phyloP scores from a whole-genome alignment of 2,329 filamentous ascomycete genomes.

The Hymenoscyphus salicellus region DNA sequence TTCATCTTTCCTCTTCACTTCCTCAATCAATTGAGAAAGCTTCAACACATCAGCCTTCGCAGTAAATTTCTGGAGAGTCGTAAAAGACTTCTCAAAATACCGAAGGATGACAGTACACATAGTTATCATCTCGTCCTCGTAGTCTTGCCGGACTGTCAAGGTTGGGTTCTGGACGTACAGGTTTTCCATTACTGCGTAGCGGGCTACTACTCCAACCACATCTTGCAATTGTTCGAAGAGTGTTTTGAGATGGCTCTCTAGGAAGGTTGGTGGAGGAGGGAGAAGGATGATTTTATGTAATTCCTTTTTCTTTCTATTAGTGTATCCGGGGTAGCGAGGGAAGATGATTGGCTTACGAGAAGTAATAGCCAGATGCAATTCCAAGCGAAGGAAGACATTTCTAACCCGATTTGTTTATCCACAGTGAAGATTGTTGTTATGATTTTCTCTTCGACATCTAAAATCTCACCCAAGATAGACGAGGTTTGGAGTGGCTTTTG shows the following conservation, averaged over 20 bases:
- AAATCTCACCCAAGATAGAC: background rate
- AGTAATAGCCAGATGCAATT: background rate
- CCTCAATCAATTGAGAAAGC: background rate
- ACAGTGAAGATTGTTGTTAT: background rate
- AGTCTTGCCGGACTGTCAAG: background rate
- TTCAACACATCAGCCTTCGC: background rate
- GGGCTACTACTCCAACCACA: slow-evolving; percentile 20
- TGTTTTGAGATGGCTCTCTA: background rate
- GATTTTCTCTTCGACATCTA: background rate
- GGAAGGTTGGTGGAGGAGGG: background rate
- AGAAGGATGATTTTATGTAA: background rate
- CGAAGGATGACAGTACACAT: background rate
- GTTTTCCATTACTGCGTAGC: slow-evolving; percentile 26
- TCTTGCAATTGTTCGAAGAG: slow-evolving; percentile 14
- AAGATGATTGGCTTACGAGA: background rate
- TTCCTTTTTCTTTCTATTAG: background rate
- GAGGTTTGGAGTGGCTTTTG: background rate
- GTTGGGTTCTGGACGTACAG: slow-evolving; percentile 15
- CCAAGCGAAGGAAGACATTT: background rate
- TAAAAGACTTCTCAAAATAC: background rate
- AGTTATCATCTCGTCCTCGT: background rate
- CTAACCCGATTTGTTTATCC: background rate
- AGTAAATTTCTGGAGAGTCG: background rate
- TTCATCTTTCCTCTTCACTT: background rate
- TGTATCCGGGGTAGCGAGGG: background rate